Conservation (phyloP, 2,329 filamentous ascomycete genomes). For the Fusarium sp. region DNA sequence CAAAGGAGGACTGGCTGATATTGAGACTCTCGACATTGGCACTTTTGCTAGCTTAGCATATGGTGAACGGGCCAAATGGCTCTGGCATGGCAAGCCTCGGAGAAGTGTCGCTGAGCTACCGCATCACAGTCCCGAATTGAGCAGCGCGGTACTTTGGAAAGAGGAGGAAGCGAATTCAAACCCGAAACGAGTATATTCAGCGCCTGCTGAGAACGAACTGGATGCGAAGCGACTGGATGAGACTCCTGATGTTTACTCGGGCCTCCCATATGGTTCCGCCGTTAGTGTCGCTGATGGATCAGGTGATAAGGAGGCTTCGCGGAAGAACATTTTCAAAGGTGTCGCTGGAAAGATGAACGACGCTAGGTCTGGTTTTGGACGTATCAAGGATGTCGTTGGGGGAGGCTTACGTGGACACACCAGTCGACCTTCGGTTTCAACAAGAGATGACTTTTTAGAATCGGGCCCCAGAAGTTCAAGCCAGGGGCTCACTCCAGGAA, state of each 20-base stretch:
- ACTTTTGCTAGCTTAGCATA: conserved; percentile 79
- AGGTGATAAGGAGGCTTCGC: conserved; percentile 64
- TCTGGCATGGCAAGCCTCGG: conserved; percentile 90
- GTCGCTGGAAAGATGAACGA: conserved; percentile 82
- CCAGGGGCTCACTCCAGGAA: conserved; percentile 16
- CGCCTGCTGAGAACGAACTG: conserved; percentile 61
- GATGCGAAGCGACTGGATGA: conserved; percentile 57
- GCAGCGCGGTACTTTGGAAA: conserved; percentile 61
- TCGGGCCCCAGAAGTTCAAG: conserved; percentile 25
- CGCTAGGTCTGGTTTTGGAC: conserved; percentile 80
- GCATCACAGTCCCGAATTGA: conserved; percentile 57
- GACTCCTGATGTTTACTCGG: conserved; percentile 52
- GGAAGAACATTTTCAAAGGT: conserved; percentile 77
- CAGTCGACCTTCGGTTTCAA: conserved; percentile 57
- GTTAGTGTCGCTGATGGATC: conserved; percentile 57
- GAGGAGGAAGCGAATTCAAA: conserved; percentile 55
- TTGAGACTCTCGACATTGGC: conserved; percentile 91
- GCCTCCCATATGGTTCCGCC: conserved; percentile 54
- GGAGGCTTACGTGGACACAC: conserved; percentile 61
- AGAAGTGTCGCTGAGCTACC: conserved; percentile 63
- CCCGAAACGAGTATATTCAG: conserved; percentile 59
- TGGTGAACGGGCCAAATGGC: conserved; percentile 88
- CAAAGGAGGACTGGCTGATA: conserved; percentile 88
- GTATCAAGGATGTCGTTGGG: conserved; percentile 86
- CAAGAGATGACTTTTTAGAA: conserved; percentile 61